Base-by-base conservation (phyloP, 371 early-diverging fungal species). In the Lichtheimia hyalospora region DNA sequence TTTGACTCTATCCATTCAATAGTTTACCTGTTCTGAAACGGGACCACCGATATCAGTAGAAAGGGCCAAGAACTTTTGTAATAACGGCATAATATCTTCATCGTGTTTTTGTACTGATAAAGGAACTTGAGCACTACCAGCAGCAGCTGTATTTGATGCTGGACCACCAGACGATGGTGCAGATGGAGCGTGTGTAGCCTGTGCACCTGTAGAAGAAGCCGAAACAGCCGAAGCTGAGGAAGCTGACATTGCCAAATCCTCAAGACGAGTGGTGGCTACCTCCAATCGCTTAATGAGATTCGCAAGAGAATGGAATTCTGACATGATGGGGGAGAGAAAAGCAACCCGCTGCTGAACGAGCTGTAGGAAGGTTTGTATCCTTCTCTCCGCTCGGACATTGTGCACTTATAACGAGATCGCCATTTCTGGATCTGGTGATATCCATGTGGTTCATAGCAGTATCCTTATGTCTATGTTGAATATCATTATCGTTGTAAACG, bases 201-300 rank as follows among this genome's bases (percentile, higher is more conserved):
- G 6, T 34, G 34, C 34, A 5, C n/a, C 46, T 46, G 21, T 18
- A 40, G 60, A 69, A 61, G 67, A 72, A 63, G 67, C 79, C 61
- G 68, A 74, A 27, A 81, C 79, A 23, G 83, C 77, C 40, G 82
- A 79, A 14, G 76, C 80, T 23, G 87, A 76, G 25, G 74, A 78
- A 15, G 82, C 75, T 7, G 81, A 73, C 69, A 83, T 74, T 40
- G 93, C 89, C 58, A 92, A 71, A 61, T 89, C 89, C 59, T 96
- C 96, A 42, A 96, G 79, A 52, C 91, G 89, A 39, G 84, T 81
- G 8, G 95, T 92, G 41, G 93, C 94, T 10, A 89, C 83, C 74
- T 96, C 96, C 23, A 96, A 79, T 14, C 96, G 84, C 68, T 88
- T 90, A 57, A 94, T 77, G 54, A 95, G 84, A 24, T 83, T 74